Percentiles rank a stretch among this genome's conserved stretches.
Conservation (phyloP, 2,329 filamentous ascomycete species). For the Trichoderma sp. region DNA sequence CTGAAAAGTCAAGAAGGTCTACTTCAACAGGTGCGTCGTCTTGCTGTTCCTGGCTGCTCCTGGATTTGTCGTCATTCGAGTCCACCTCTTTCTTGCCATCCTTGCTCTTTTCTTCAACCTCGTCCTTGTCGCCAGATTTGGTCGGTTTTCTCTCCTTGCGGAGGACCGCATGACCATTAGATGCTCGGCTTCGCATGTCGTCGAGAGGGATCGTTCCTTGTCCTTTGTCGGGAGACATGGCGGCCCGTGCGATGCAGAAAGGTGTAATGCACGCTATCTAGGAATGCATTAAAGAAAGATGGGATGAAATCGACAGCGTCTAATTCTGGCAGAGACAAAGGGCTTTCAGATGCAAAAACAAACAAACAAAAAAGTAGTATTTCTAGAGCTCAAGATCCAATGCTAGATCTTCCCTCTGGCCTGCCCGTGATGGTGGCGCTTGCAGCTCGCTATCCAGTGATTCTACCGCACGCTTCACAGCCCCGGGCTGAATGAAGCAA, state of each 20-base stretch:
- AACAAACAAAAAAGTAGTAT: neutral
- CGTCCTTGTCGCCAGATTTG: constrained; percentile 9
- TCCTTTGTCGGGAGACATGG: constrained; percentile 21
- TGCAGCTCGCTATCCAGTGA: neutral
- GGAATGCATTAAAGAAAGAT: neutral
- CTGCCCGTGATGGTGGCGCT: constrained; percentile 1
- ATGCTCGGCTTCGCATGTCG: constrained; percentile 21
- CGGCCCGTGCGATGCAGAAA: neutral
- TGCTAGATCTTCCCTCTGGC: neutral
- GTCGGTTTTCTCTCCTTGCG: constrained; percentile 18
- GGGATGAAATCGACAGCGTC: neutral
- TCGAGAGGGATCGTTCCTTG: constrained; percentile 20
- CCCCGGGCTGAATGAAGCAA: constrained; percentile 16
- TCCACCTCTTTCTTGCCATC: neutral
- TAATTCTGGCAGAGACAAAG: neutral
- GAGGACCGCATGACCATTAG: constrained; percentile 20
- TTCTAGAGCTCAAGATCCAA: neutral
- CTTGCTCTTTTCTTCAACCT: neutral
- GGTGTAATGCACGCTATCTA: neutral
- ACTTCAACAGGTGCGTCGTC: neutral
- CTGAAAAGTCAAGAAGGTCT: constrained; percentile 17
- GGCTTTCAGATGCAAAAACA: neutral
- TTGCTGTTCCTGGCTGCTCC: neutral
- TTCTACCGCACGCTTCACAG: neutral
- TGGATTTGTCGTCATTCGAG: neutral